phyloP scores from a whole-genome alignment of 805 yeast species.

The Yamadazyma nakazawae region DNA sequence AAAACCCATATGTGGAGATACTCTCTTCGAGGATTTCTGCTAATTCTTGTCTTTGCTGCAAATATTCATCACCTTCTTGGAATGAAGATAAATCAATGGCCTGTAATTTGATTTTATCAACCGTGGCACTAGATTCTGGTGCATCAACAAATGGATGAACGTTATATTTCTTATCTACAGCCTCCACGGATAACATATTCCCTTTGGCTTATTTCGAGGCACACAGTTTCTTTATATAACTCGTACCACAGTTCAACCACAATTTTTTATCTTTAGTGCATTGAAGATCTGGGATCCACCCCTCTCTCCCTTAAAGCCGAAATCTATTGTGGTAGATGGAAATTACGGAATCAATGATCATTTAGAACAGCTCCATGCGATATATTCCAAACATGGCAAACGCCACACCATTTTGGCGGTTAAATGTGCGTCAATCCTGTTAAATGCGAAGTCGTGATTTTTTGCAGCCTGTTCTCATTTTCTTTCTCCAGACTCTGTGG shows the following conservation, averaged over 20 bases:
- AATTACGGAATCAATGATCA: too few species aligned
- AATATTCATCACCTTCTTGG: conserved; percentile 34
- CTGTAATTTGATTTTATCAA: conserved; percentile 23
- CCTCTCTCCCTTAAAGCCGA: too few species aligned
- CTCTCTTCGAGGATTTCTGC: conserved; percentile 39
- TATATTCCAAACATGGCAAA: neutral
- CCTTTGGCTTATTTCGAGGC: neutral
- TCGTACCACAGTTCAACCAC: conserved; percentile 1
- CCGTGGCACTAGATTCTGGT: conserved; percentile 10
- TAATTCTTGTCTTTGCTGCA: conserved; percentile 24
- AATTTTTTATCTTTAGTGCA: neutral
- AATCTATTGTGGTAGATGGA: too few species aligned
- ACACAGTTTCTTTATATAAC: neutral
- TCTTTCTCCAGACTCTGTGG: neutral
- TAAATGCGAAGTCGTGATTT: neutral
- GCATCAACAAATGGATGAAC: conserved; percentile 24
- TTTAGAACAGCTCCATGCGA: too few species aligned
- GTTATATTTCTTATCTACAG: conserved; percentile 21
- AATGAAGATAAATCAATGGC: conserved; percentile 36
- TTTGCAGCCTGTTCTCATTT: neutral
- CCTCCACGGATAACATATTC: conserved; percentile 1
- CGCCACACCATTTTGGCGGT: neutral
- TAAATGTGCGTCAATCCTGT: neutral
- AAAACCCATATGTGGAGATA: conserved; percentile 42
- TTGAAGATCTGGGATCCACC: too few species aligned